phyloP scores from a whole-genome alignment of 179 eudicot genomes.

The Pouteria campechiana region DNA sequence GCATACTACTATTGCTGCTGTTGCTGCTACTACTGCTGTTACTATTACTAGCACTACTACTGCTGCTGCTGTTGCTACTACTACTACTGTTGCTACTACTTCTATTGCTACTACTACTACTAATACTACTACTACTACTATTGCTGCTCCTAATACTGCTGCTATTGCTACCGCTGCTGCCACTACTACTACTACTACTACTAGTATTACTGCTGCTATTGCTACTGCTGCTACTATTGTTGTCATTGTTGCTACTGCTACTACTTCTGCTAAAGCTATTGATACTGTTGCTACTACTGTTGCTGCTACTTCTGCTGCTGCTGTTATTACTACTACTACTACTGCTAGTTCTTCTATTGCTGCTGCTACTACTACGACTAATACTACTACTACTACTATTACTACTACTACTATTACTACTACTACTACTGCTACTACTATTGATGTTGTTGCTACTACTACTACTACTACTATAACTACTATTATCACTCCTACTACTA shows the following conservation, averaged over 20 bases:
- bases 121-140: too few species aligned
- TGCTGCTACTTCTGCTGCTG: too few species aligned
- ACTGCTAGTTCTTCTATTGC: neutral
- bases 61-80: neutral
- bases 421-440: neutral
- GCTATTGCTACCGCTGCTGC: neutral
- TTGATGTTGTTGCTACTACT: neutral
- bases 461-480: neutral
- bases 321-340: neutral
- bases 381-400: too few species aligned
- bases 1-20: neutral
- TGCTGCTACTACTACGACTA: too few species aligned
- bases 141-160: too few species aligned
- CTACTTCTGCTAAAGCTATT: neutral
- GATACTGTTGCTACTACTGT: neutral
- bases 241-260: neutral
- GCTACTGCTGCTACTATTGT: neutral
- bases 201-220: neutral
- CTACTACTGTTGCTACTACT: neutral
- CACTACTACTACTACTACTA: neutral
- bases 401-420: neutral
- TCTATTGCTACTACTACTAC: too few species aligned
- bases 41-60: neutral
- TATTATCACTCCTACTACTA: neutral
- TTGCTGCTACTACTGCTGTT: conserved; percentile 1